Percentiles rank a stretch among this genome's conserved stretches.
These are phyloP conservation scores for Mortierella hygrophila DNA, from an alignment of 192 early-diverging fungal genomes.

Conservation along the genomic window DNA sequence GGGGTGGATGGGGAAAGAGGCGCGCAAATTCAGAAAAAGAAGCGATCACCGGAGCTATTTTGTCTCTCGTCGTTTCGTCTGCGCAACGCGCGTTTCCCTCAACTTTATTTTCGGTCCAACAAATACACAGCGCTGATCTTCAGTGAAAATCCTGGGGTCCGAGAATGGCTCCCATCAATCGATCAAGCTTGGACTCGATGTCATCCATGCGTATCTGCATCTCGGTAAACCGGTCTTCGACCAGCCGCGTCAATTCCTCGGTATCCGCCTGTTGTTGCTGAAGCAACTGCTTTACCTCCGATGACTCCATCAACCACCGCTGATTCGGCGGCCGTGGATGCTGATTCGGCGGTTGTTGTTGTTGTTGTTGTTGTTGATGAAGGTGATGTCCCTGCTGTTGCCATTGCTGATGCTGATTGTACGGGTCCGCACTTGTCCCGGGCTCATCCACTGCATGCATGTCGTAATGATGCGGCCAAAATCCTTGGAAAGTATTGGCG, in stretches of 20 bases:
- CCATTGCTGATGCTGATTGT: neutral
- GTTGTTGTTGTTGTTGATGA: conserved; percentile 1
- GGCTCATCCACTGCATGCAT: neutral
- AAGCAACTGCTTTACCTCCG: neutral
- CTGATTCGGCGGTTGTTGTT: conserved; percentile 8
- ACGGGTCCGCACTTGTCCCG: neutral
- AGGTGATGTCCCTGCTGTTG: neutral
- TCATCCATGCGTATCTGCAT: conserved; percentile 42
- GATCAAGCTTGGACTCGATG: conserved; percentile 44
- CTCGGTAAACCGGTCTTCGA: conserved; percentile 26
- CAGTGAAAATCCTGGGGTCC: neutral
- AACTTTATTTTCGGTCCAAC: neutral
- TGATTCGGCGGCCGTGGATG: neutral
- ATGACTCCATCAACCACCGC: conserved; percentile 15
- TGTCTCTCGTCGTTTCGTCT: neutral
- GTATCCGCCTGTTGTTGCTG: conserved; percentile 13
- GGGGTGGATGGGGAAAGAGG: neutral
- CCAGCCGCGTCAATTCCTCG: conserved; percentile 23
- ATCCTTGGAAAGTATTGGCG: conserved; percentile 32
- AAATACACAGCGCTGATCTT: too few relatives aligned
- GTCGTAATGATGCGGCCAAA: conserved; percentile 3
- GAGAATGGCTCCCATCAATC: conserved; percentile 20
- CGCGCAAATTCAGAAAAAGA: neutral
- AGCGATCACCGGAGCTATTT: neutral
- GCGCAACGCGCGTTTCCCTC: neutral